A percentile compares a stretch with the other conserved stretches of the same genome.
These are phyloP conservation scores for Bipolaris gigantea DNA, from an alignment of 2,329 filamentous ascomycete species.

Conservation along the genomic window DNA sequence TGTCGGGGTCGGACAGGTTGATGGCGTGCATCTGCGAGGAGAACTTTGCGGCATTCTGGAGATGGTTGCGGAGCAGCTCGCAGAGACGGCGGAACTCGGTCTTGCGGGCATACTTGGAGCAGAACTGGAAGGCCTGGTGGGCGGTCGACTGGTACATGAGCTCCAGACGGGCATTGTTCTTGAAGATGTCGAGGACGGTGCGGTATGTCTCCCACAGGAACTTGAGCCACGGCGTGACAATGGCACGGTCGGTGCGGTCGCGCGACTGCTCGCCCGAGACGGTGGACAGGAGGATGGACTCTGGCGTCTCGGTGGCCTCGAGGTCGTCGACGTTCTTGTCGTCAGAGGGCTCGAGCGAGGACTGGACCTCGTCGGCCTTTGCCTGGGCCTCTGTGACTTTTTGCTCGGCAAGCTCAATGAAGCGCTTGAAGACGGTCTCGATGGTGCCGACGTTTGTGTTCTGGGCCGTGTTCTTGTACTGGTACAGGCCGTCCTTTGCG, in stretches of 20 bases:
- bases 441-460: slow-evolving; percentile 99
- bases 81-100: slow-evolving; percentile 98
- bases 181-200: slow-evolving; percentile 95
- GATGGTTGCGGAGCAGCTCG: slow-evolving; percentile 96
- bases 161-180: slow-evolving; percentile 97
- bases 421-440: slow-evolving; percentile 93
- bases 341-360: slow-evolving; percentile 75
- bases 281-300: slow-evolving; percentile 95
- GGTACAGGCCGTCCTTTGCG: slow-evolving; percentile 97
- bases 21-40: slow-evolving; percentile 99
- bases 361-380: slow-evolving; percentile 94
- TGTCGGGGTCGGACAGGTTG: slow-evolving; percentile 97
- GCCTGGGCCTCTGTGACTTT: slow-evolving; percentile 96
- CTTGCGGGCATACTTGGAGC: slow-evolving; percentile 96
- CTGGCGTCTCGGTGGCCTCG: slow-evolving; percentile 94
- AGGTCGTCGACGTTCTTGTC: slow-evolving; percentile 86
- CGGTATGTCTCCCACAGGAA: slow-evolving; percentile 99
- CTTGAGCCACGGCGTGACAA: slow-evolving; percentile 98
- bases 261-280: slow-evolving; percentile 97
- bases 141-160: slow-evolving; percentile 98
- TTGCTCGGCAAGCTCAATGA: slow-evolving; percentile 93
- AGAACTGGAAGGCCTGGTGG: slow-evolving; percentile 98
- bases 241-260: slow-evolving; percentile 95
- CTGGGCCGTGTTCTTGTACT: slow-evolving; percentile 99
- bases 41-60: slow-evolving; percentile 99